These are phyloP conservation scores for Cutaneotrichosporon daszewskae DNA, from an alignment of 1,284 basidiomycete species.

Conservation along the genomic window DNA sequence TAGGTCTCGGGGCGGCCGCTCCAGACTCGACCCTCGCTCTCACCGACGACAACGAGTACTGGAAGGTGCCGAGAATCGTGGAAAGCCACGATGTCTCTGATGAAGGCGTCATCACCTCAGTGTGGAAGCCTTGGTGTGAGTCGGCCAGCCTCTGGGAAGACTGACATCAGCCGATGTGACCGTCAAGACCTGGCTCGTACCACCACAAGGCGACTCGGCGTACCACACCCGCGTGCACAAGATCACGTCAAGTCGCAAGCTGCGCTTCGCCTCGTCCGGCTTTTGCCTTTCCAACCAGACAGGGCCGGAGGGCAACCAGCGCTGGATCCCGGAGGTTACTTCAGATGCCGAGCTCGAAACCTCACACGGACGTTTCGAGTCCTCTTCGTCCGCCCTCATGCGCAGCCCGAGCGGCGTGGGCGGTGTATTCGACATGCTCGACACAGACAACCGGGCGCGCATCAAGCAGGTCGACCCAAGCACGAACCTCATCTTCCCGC, in stretches of 20 bases:
- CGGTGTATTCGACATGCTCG: constrained; percentile 20
- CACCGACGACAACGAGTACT: constrained; percentile 58
- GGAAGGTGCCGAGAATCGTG: constrained; percentile 55
- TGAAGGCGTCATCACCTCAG: constrained; percentile 21
- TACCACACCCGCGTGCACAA: constrained; percentile 30
- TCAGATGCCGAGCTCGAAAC: not conserved
- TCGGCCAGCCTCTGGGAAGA: not conserved
- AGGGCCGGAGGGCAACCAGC: constrained; percentile 20
- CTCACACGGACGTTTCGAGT: constrained; percentile 10
- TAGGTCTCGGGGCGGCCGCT: constrained; percentile 61
- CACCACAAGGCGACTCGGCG: constrained; percentile 15
- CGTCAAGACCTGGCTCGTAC: constrained; percentile 25
- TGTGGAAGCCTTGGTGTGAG: constrained; percentile 23
- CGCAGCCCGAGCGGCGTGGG: constrained; percentile 20
- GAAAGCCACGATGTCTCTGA: constrained; percentile 14
- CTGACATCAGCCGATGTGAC: constrained; percentile 15
- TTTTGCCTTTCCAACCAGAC: constrained; percentile 21
- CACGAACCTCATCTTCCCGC: constrained; percentile 60
- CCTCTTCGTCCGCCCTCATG: constrained; percentile 11
- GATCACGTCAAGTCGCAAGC: constrained; percentile 9
- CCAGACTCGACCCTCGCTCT: constrained; percentile 63
- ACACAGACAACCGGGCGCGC: constrained; percentile 4
- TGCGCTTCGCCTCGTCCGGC: constrained; percentile 20
- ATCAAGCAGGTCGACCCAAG: constrained; percentile 55
- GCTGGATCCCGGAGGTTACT: constrained; percentile 7